Base-by-base conservation (phyloP, 345 rosid genomes). In the Melaleuca quinquenervia region DNA sequence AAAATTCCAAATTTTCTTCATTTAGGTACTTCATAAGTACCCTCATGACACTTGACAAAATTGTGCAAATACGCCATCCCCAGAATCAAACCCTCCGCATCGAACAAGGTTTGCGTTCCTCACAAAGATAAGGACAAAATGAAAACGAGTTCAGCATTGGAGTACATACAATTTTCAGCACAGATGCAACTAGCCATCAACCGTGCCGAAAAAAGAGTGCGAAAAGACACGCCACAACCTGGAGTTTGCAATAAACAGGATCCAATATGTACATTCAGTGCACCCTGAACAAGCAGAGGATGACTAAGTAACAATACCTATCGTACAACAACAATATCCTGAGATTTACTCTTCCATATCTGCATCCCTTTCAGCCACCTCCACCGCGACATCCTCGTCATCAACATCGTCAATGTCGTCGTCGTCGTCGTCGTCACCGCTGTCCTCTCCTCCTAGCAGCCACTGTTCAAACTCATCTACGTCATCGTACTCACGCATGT, bases 381-480 rank as follows among this genome's bases (percentile, higher is more conserved):
- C 50, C 85, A 52, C 64, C 5, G 0, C 22, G 2, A 54, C 87
- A 54, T 85, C 86, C 11, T 50, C 55, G 11, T 32, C 86, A 45
- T 87, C 93, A 32, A 87, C 92, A 75, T 89, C 90, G 11, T 64
- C 83, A 51, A 58, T 84, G 41, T 84, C 92, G 88, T 90, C 92
- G 24, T 91, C 91, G 18, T 92, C 92, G 24, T 91, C 91, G 18
- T 92, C 90, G 1, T 89, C 89, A 21, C 74, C 82, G 20, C 58
- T 90, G 16, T 84, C 90, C 60, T 90, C 94, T 56, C 86, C 91
- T 84, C 87, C 94, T 11, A 83, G 76, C 84, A 93, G 90, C 96
- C 93, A 91, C 55, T 86, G 89, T 82, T 93, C 96, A 29, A 92
- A 88, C 87, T 91, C 97, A 26, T 93, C 95, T 82, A 91, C 84